These are phyloP conservation scores for Rosa multiflora DNA, from an alignment of 306 rosid genomes.

Conservation along the genomic window DNA sequence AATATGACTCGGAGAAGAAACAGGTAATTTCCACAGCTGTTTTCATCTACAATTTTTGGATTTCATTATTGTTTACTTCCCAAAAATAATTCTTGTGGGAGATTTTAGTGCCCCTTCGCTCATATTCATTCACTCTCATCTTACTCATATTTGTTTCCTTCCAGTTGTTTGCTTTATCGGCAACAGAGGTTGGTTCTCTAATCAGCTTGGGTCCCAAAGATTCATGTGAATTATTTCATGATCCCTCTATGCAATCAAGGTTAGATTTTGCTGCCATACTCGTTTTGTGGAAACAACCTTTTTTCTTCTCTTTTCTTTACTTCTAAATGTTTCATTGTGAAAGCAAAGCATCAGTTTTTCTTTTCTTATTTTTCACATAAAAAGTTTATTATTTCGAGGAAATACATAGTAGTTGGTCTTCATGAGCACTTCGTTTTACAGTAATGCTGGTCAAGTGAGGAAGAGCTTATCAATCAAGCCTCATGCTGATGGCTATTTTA, in stretches of 20 bases:
- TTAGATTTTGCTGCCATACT: conserved; percentile 28
- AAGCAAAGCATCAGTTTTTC: background rate
- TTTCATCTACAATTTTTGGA: background rate
- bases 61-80: conserved; percentile 4
- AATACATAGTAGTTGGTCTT: conserved; percentile 24
- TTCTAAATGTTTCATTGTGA: conserved; percentile 2
- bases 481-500: conserved; percentile 63
- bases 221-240: conserved; percentile 92
- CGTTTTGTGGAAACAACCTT: background rate
- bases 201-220: conserved; percentile 75
- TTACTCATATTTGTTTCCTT: conserved; percentile 23
- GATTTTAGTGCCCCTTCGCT: background rate
- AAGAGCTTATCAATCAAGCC: conserved; percentile 83
- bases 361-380: background rate
- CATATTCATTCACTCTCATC: background rate
- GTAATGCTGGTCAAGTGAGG: conserved; percentile 95
- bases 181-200: conserved; percentile 88
- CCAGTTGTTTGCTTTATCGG: conserved; percentile 70
- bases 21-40: conserved; percentile 28
- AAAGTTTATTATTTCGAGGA: conserved; percentile 11
- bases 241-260: conserved; percentile 89
- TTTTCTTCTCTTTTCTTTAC: background rate
- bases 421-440: conserved; percentile 41
- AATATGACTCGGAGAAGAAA: conserved; percentile 43
- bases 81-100: background rate